Percentiles rank a stretch among this genome's conserved stretches.
Evolutionary conservation across 495 filamentous ascomycete species (phyloP).

Genomic region (Poronia punctata): DNA sequence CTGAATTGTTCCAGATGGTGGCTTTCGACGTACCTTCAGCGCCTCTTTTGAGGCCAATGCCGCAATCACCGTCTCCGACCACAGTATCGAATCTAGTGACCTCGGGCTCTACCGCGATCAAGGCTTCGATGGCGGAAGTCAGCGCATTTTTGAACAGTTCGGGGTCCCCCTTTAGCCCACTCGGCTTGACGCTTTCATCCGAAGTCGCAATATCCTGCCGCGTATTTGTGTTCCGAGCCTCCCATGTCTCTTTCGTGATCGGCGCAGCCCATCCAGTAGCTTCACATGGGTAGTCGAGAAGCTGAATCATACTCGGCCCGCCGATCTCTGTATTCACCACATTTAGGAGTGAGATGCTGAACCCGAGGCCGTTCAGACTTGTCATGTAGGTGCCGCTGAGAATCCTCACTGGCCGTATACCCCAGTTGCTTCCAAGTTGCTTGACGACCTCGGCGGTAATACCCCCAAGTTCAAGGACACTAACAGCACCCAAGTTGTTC

Average conservation of each 20-base stretch:
- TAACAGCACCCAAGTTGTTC: slow-evolving; percentile 93
- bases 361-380: slow-evolving; percentile 85
- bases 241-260: slow-evolving; percentile 56
- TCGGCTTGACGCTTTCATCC: slow-evolving; percentile 49
- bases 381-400: slow-evolving; percentile 70
- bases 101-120: slow-evolving; percentile 74
- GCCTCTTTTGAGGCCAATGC: slow-evolving; percentile 80
- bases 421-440: slow-evolving; percentile 61
- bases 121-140: slow-evolving; percentile 55
- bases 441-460: slow-evolving; percentile 81
- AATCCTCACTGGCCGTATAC: slow-evolving; percentile 64
- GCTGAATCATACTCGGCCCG: slow-evolving; percentile 71
- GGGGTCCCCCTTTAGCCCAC: slow-evolving; percentile 64
- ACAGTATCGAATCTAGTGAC: slow-evolving; percentile 87
- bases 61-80: slow-evolving; percentile 95
- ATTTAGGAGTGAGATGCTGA: slow-evolving; percentile 81
- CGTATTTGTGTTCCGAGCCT: slow-evolving; percentile 41
- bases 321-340: slow-evolving; percentile 74
- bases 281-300: slow-evolving; percentile 80
- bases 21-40: slow-evolving; percentile 59
- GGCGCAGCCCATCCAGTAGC: slow-evolving; percentile 79
- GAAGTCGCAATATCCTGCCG: slow-evolving; percentile 32
- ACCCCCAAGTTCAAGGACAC: slow-evolving; percentile 78
- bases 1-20: background rate
- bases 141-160: slow-evolving; percentile 51